Conservation (phyloP, 129 eudicot genomes). For the Helichrysum umbraculigerum region DNA sequence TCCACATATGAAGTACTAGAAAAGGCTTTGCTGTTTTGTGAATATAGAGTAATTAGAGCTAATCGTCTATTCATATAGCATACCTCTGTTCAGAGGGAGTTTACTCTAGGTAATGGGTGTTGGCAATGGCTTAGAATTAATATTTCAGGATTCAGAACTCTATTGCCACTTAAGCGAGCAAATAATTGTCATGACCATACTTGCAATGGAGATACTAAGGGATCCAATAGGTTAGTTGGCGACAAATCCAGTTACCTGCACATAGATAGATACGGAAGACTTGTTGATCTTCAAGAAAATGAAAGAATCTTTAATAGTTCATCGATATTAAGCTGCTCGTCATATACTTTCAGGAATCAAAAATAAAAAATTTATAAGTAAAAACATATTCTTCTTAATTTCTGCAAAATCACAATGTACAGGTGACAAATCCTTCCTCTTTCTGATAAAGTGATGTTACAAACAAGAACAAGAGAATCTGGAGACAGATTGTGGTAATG, state of each 20-base stretch:
- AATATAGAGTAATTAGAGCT: neutral
- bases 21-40: neutral
- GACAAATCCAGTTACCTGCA: no score
- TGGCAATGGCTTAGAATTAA: neutral
- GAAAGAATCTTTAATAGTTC: neutral
- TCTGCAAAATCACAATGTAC: neutral
- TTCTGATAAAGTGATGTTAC: neutral
- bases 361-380: no score
- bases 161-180: neutral
- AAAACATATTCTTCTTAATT: no score
- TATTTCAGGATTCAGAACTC: neutral
- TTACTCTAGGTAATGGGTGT: neutral
- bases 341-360: neutral
- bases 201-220: neutral
- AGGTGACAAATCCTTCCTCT: neutral
- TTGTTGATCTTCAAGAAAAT: neutral
- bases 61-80: neutral
- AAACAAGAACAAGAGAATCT: constrained; percentile 8
- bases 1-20: neutral
- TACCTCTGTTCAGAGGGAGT: neutral
- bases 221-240: no score
- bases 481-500: constrained; percentile 4
- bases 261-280: neutral
- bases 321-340: neutral
- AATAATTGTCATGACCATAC: neutral